Conservation (phyloP, 495 filamentous ascomycete species). For the Stereocaulon alpinum region DNA sequence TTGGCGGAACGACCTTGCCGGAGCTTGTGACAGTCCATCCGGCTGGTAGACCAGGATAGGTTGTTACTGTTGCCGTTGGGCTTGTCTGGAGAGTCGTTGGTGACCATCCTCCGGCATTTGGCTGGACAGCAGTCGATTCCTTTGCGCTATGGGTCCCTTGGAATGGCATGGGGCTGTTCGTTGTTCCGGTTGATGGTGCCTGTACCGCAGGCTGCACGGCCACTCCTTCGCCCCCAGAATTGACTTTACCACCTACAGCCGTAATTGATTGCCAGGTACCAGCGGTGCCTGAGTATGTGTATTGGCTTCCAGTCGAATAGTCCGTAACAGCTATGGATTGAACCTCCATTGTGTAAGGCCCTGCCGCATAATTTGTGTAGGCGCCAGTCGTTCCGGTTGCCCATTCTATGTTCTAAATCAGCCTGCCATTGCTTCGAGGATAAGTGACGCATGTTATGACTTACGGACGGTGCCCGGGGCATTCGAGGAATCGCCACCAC, state of each 20-base stretch:
- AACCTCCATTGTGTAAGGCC: slow-evolving; percentile 79
- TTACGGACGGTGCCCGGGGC: slow-evolving; percentile 55
- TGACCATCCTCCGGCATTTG: slow-evolving; percentile 54
- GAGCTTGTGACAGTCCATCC: slow-evolving; percentile 67
- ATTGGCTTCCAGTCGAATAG: slow-evolving; percentile 80
- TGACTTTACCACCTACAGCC: slow-evolving; percentile 60
- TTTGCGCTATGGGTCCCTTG: slow-evolving; percentile 52
- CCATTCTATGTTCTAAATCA: slow-evolving; percentile 47
- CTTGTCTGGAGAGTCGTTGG: slow-evolving; percentile 32
- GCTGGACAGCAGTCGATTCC: slow-evolving; percentile 37
- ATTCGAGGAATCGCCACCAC: slow-evolving; percentile 64
- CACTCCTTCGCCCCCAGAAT: slow-evolving; percentile 35
- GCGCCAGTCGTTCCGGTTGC: slow-evolving; percentile 63
- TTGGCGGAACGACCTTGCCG: slow-evolving; percentile 46
- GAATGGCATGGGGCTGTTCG: slow-evolving; percentile 49
- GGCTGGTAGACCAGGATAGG: slow-evolving; percentile 47
- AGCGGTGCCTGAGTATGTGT: slow-evolving; percentile 64
- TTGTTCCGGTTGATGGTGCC: slow-evolving; percentile 45
- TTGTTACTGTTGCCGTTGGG: slow-evolving; percentile 30
- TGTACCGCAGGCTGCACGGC: slow-evolving; percentile 17
- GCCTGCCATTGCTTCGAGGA: neutral
- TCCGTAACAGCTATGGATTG: slow-evolving; percentile 68
- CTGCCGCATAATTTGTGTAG: slow-evolving; percentile 45
- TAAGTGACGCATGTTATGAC: slow-evolving; percentile 17
- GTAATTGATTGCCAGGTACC: slow-evolving; percentile 75